These are phyloP conservation scores for Cyphellophora attinorum DNA, from an alignment of 2,329 filamentous ascomycete genomes.

Conservation along the genomic window DNA sequence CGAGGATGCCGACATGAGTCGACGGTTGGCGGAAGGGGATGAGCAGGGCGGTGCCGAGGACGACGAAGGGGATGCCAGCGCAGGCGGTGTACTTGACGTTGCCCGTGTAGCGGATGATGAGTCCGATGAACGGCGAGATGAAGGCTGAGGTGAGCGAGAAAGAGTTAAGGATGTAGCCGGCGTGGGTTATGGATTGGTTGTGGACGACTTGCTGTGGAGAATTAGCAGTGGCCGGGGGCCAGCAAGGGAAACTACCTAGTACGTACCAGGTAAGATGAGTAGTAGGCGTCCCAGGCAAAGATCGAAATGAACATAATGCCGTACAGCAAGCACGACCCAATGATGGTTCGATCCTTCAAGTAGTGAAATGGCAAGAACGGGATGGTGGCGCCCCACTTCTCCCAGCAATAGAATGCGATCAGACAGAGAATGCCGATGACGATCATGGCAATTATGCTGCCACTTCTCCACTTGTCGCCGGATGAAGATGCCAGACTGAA, in stretches of 20 bases:
- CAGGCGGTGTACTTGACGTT: conserved; percentile 41
- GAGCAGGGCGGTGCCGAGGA: conserved; percentile 42
- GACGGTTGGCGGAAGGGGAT: conserved; percentile 41
- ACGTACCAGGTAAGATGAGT: background rate
- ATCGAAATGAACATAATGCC: background rate
- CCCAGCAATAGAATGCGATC: conserved; percentile 30
- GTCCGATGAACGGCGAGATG: conserved; percentile 39
- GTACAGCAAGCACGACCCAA: conserved; percentile 38
- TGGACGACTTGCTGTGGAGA: conserved; percentile 44
- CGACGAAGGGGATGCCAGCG: conserved; percentile 38
- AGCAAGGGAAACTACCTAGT: no score
- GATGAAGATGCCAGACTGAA: conserved; percentile 12
- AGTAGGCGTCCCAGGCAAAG: conserved; percentile 1
- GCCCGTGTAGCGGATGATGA: conserved; percentile 37
- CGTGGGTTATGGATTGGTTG: conserved; percentile 28
- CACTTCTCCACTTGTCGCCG: background rate
- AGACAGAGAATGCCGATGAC: conserved; percentile 3
- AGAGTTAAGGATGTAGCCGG: conserved; percentile 37
- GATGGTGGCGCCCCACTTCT: conserved; percentile 47
- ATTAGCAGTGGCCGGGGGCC: no score
- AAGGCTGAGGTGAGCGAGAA: conserved; percentile 48
- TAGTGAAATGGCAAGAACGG: conserved; percentile 14
- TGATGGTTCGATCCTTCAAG: conserved; percentile 1
- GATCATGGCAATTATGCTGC: conserved; percentile 5
- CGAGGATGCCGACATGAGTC: conserved; percentile 36